These are phyloP conservation scores for Fusarium circinatum DNA, from an alignment of 2,329 filamentous ascomycete species.

Conservation along the genomic window DNA sequence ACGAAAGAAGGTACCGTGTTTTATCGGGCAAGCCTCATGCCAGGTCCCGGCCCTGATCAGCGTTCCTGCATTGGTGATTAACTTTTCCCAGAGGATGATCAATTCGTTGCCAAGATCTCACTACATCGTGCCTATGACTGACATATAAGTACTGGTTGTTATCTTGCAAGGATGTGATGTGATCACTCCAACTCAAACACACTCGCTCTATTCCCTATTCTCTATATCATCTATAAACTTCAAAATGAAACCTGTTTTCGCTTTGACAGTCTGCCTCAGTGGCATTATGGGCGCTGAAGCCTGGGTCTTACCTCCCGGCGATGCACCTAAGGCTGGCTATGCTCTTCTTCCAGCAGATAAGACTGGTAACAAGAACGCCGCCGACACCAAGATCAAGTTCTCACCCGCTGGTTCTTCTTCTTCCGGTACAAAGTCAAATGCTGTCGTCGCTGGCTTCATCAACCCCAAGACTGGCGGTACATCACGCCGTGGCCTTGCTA, in stretches of 20 bases:
- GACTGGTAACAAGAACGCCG: neutral
- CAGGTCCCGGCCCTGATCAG: conserved; percentile 8
- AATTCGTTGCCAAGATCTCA: neutral
- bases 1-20: neutral
- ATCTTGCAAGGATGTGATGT: fast-evolving
- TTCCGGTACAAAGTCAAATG: neutral
- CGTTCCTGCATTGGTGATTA: conserved; percentile 10
- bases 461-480: neutral
- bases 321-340: conserved; percentile 8
- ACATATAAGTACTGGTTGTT: conserved; percentile 1
- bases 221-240: neutral
- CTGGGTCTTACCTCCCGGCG: neutral
- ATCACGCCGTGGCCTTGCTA: neutral
- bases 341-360: neutral
- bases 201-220: neutral
- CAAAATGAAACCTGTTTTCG: conserved; percentile 10
- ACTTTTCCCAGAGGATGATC: neutral
- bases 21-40: neutral
- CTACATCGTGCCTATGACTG: too few species aligned
- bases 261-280: conserved; percentile 3
- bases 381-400: conserved; percentile 1
- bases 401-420: neutral
- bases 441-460: neutral
- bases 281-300: conserved; percentile 7
- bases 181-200: neutral